phyloP scores from a whole-genome alignment of 257 asterid species.

The Handroanthus guayacan region DNA sequence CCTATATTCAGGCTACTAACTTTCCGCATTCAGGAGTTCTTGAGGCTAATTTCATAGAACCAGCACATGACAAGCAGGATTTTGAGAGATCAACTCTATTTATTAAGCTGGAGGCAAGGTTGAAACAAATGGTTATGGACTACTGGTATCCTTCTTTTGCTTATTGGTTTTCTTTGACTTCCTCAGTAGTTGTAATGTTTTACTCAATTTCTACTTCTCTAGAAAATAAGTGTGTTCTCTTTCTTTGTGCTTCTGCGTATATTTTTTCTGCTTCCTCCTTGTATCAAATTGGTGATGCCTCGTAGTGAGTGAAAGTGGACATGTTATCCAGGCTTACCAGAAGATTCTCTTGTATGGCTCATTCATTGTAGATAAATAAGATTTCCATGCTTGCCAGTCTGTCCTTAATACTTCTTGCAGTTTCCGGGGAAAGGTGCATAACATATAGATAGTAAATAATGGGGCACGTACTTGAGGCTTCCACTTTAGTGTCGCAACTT shows the following conservation, averaged over 20 bases:
- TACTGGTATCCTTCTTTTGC: constrained; percentile 68
- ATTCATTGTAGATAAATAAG: neutral
- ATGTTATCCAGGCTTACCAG: neutral
- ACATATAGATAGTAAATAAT: constrained; percentile 15
- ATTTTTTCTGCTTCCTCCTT: constrained; percentile 18
- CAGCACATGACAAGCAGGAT: constrained; percentile 98
- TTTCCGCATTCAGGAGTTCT: constrained; percentile 71
- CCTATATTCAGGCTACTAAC: constrained; percentile 31
- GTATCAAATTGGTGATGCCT: constrained; percentile 6
- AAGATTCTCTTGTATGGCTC: neutral
- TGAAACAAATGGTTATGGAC: constrained; percentile 79
- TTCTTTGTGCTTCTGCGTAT: constrained; percentile 1
- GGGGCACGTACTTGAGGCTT: neutral
- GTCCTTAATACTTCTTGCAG: neutral
- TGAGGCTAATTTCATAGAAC: constrained; percentile 93
- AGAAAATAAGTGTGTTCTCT: constrained; percentile 10
- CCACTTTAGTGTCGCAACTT: neutral
- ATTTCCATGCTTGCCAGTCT: constrained; percentile 9
- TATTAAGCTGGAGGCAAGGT: constrained; percentile 71
- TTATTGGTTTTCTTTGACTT: constrained; percentile 13
- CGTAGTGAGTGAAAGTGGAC: constrained; percentile 2
- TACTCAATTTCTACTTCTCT: constrained; percentile 20
- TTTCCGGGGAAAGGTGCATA: neutral
- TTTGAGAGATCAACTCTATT: constrained; percentile 85
- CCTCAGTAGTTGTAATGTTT: constrained; percentile 10